Evolutionary conservation across 768 basidiomycete genomes (phyloP), one percentile per base, ranked within the genome.

Genomic region (Auriscalpium orientale): DNA sequence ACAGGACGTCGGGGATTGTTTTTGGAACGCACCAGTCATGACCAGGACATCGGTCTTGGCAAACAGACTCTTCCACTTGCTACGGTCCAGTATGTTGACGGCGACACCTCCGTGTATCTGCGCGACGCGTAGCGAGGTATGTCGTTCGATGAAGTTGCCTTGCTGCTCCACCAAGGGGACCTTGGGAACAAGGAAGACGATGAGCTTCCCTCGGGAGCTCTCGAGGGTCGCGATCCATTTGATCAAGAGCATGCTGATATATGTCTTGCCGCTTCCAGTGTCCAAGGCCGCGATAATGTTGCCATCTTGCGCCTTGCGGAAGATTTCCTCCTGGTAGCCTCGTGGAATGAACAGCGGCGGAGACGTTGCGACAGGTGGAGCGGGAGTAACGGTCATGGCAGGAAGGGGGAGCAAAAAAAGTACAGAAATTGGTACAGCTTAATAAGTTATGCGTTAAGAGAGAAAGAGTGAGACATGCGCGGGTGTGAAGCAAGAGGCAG

Each of bases 121-220:
- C 33, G 76, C 71, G 20, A 92, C 84, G 40, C 80, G 80, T 45
- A 92, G 66, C 0, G 84, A 75, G 1, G 87, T 86, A 58, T 89
- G 76, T 58, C 78, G 72, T 12, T 75, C 65, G 54, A 92, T 79
- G 60, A 85, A 89, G 21, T 79, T 73, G 20, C 78, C 81, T 65
- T 93, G 90, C 66, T 95, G 93, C 60, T 87, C 81, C 20, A 94
- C 93, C 15, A 95, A 79, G 2, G 89, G 78, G 4, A 92, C 90
- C 61, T 87, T 87, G 0, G 93, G 93, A 2, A 91, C 91, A 36
- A 95, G 77, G 65, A 94, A 94, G 10, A 92, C 77, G 60, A 85
- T 77, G 48, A 80, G 77, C 68, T 88, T 89, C 53, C 76, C 77
- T 44, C 70, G 62, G 1, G 78, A 74, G 15, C 67, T 62, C 18